A percentile compares a stretch with the other conserved stretches of the same genome.
Evolutionary conservation across 257 asterid genomes (phyloP).

Genomic region (Penstemon eatonii): DNA sequence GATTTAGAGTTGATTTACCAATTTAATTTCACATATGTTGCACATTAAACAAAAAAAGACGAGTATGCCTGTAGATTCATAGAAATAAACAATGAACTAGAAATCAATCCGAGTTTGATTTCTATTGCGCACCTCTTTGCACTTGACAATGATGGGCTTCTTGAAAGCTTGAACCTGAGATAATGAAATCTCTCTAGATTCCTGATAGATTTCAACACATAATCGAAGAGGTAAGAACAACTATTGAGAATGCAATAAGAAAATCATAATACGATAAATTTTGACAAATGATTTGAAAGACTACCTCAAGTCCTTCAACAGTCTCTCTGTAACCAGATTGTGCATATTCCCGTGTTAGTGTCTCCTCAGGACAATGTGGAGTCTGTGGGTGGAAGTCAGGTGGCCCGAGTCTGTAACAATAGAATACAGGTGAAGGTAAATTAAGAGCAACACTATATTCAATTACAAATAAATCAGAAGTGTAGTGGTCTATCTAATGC

Average conservation of each 20-base stretch:
- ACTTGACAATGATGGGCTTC: constrained; percentile 64
- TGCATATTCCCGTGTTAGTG: constrained; percentile 76
- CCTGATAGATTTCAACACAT: constrained; percentile 47
- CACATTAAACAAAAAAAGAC: constrained; percentile 19
- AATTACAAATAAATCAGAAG: constrained; percentile 20
- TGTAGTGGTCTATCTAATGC: constrained; percentile 12
- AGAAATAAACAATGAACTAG: constrained; percentile 8
- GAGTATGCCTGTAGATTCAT: constrained; percentile 16
- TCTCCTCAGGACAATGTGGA: constrained; percentile 90
- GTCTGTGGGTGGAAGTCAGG: constrained; percentile 93
- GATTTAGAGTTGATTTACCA: constrained; percentile 23
- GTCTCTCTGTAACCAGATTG: constrained; percentile 88
- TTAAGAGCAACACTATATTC: constrained; percentile 6
- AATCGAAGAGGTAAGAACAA: constrained; percentile 21
- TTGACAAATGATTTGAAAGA: constrained; percentile 1
- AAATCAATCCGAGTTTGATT: constrained; percentile 16
- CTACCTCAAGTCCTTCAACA: constrained; percentile 94
- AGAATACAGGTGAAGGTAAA: constrained; percentile 21
- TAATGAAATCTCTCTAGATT: constrained; percentile 70
- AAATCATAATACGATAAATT: constrained; percentile 17
- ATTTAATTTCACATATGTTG: constrained; percentile 17
- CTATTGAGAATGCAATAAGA: background rate
- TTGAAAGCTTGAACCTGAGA: constrained; percentile 72
- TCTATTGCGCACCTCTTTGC: constrained; percentile 74
- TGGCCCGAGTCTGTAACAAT: constrained; percentile 78